phyloP scores from a whole-genome alignment of 371 early-diverging fungal genomes.

The Apophysomyces sp. region DNA sequence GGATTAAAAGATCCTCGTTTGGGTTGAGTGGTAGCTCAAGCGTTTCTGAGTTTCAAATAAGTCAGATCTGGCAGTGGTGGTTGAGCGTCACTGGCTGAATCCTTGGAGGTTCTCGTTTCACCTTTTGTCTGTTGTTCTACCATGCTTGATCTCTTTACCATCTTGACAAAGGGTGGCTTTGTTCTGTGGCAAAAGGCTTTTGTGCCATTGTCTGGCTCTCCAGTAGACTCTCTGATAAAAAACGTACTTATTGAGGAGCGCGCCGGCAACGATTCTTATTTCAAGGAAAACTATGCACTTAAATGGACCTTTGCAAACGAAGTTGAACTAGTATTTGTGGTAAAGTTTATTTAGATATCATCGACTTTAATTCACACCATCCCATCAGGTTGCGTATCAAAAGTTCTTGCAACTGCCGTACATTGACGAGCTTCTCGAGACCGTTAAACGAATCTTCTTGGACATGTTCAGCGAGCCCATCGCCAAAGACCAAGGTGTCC shows the following conservation, averaged over 20 bases:
- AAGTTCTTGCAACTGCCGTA: conserved; percentile 85
- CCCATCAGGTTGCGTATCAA: conserved; percentile 80
- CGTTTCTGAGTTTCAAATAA: too few species aligned
- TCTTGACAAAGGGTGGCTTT: conserved; percentile 81
- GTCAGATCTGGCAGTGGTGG: too few species aligned
- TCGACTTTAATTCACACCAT: background rate
- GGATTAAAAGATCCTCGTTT: too few species aligned
- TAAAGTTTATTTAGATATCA: conserved; percentile 25
- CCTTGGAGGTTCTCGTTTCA: background rate
- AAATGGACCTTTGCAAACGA: conserved; percentile 89
- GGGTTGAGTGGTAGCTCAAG: too few species aligned
- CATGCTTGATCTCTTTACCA: conserved; percentile 83
- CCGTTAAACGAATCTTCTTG: conserved; percentile 54
- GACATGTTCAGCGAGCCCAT: conserved; percentile 19
- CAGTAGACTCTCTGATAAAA: conserved; percentile 73
- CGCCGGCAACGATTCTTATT: conserved; percentile 56
- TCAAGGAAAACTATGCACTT: conserved; percentile 66
- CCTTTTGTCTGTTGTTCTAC: background rate
- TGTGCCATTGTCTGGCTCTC: conserved; percentile 52
- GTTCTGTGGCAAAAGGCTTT: conserved; percentile 80
- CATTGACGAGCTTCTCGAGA: conserved; percentile 81
- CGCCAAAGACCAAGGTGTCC: conserved; percentile 9
- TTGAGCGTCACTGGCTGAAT: too few species aligned
- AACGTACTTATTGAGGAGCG: conserved; percentile 82
- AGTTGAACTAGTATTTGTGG: conserved; percentile 86